Conservation (phyloP, 768 basidiomycete genomes). For the Boletus coccyginus region DNA sequence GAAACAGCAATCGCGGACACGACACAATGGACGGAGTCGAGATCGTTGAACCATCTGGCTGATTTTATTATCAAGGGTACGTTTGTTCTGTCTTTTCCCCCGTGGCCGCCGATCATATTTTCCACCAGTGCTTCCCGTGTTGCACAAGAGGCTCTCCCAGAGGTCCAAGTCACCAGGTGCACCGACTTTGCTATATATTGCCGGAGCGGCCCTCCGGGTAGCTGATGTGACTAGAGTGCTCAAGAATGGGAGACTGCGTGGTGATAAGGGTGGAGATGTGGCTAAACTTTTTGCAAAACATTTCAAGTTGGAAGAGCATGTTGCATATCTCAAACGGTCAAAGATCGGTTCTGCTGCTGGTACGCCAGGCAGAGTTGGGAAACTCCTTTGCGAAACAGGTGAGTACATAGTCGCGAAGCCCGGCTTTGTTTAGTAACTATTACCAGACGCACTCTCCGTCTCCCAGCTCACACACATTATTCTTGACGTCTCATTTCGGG, state of each 20-base stretch:
- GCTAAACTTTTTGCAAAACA: constrained; percentile 97
- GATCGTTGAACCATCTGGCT: constrained; percentile 67
- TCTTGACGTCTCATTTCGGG: constrained; percentile 70
- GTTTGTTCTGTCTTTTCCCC: constrained; percentile 9
- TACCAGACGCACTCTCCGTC: constrained; percentile 64
- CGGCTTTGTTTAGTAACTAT: constrained; percentile 3
- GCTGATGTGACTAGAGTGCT: constrained; percentile 79
- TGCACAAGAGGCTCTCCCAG: constrained; percentile 71
- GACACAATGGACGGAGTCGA: constrained; percentile 63
- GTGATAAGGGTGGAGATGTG: constrained; percentile 86
- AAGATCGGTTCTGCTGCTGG: constrained; percentile 87
- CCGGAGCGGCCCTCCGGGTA: constrained; percentile 90
- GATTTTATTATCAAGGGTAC: constrained; percentile 77
- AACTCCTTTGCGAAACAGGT: constrained; percentile 75
- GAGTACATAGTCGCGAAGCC: constrained; percentile 17
- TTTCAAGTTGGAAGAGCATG: constrained; percentile 86
- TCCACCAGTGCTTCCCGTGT: constrained; percentile 55
- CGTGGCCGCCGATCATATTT: neutral
- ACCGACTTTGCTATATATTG: constrained; percentile 82
- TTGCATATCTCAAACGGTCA: constrained; percentile 78
- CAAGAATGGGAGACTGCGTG: constrained; percentile 63
- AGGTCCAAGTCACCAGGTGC: constrained; percentile 75
- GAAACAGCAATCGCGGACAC: constrained; percentile 76
- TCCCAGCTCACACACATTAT: constrained; percentile 83
- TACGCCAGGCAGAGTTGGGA: constrained; percentile 88